phyloP scores from a whole-genome alignment of 2,329 filamentous ascomycete species.

The Ascochyta viciae-villosae region DNA sequence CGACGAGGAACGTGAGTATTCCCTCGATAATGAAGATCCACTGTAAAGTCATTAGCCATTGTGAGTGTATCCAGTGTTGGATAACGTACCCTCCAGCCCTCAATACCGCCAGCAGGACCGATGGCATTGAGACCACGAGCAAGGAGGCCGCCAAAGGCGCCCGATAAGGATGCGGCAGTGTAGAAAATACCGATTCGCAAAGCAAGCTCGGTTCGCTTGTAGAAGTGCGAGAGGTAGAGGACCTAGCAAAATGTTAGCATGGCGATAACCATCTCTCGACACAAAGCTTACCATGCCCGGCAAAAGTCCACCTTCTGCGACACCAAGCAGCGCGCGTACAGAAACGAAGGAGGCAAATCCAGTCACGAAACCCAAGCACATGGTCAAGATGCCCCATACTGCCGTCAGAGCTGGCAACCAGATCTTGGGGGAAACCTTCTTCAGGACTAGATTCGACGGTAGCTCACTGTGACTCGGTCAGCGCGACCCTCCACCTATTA shows the following conservation, averaged over 20 bases:
- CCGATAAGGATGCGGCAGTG: conserved; percentile 69
- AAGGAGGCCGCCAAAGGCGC: conserved; percentile 69
- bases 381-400: conserved; percentile 65
- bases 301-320: conserved; percentile 69
- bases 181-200: conserved; percentile 72
- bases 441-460: conserved; percentile 69
- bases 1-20: conserved; percentile 61
- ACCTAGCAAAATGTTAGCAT: conserved; percentile 18
- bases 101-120: conserved; percentile 60
- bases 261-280: too few relatives aligned
- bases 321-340: conserved; percentile 67
- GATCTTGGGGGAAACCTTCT: conserved; percentile 65
- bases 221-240: conserved; percentile 69
- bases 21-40: conserved; percentile 71
- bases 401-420: conserved; percentile 66
- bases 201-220: conserved; percentile 66
- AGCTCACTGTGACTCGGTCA: conserved; percentile 59
- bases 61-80: too few relatives aligned
- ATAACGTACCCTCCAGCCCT: conserved; percentile 55
- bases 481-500: not conserved
- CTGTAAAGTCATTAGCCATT: conserved; percentile 32
- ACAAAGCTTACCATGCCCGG: conserved; percentile 65
- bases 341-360: conserved; percentile 65
- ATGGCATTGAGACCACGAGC: conserved; percentile 69
- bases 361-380: conserved; percentile 63